phyloP scores from a whole-genome alignment of 768 basidiomycete genomes.

The Hericium alpestre region DNA sequence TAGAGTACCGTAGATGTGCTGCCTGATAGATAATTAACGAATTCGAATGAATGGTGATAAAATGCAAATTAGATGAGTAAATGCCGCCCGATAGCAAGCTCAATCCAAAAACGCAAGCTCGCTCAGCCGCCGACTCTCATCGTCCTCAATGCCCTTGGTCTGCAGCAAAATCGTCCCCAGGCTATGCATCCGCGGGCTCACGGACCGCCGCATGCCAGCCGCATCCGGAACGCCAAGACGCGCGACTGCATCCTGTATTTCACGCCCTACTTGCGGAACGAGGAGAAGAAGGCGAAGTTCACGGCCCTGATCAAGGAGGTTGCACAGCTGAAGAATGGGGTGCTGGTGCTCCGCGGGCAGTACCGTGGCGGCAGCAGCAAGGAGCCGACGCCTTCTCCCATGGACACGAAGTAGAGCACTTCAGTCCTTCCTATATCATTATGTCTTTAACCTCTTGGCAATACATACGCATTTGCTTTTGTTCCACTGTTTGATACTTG shows the following conservation, averaged over 20 bases:
- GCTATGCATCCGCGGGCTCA: constrained; percentile 51
- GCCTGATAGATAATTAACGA: no score
- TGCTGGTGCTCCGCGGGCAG: constrained; percentile 35
- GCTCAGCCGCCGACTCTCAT: constrained; percentile 57
- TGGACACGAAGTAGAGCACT: constrained; percentile 3
- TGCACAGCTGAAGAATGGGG: constrained; percentile 58
- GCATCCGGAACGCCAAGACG: constrained; percentile 43
- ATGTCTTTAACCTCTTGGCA: no score
- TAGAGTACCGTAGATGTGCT: no score
- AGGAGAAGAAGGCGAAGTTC: constrained; percentile 61
- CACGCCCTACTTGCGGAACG: constrained; percentile 60
- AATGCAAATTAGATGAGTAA: no score
- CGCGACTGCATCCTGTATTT: constrained; percentile 76
- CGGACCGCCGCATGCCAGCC: constrained; percentile 25
- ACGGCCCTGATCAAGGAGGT: constrained; percentile 75
- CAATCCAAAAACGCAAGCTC: constrained; percentile 49
- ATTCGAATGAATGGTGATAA: no score
- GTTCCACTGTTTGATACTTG: not conserved
- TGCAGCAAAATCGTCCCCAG: constrained; percentile 45
- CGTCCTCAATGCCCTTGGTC: constrained; percentile 48
- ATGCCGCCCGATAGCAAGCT: not conserved
- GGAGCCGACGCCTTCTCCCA: constrained; percentile 2
- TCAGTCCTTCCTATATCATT: no score
- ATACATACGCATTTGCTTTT: not conserved
- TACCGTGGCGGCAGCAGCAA: constrained; percentile 8